A percentile compares a stretch with the other conserved stretches of the same genome.
Conservation (phyloP, 2,329 filamentous ascomycete genomes). For the Teratosphaeria nubilosa region DNA sequence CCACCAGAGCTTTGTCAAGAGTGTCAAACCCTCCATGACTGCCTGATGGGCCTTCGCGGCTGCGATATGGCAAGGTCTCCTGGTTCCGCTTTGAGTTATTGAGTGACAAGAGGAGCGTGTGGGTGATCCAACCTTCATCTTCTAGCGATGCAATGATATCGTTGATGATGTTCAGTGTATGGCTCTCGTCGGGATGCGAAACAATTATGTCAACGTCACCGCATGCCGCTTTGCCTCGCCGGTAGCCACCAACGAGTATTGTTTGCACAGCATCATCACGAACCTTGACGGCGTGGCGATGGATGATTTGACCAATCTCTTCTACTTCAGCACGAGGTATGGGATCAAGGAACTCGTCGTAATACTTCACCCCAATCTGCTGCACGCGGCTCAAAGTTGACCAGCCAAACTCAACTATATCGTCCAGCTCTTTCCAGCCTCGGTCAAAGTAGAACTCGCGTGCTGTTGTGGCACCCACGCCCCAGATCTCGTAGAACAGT, state of each 20-base stretch:
- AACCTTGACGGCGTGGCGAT: conserved; percentile 56
- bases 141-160: conserved; percentile 66
- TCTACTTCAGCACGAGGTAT: conserved; percentile 69
- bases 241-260: conserved; percentile 68
- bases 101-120: conserved; percentile 63
- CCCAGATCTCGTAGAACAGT: conserved; percentile 78
- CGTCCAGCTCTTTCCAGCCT: conserved; percentile 74
- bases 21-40: conserved; percentile 65
- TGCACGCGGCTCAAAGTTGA: conserved; percentile 62
- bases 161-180: conserved; percentile 60
- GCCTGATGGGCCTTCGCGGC: conserved; percentile 25
- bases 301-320: conserved; percentile 53
- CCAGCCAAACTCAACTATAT: conserved; percentile 80
- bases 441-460: conserved; percentile 67
- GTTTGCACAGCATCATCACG: conserved; percentile 45
- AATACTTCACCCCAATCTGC: conserved; percentile 90
- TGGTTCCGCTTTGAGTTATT: conserved; percentile 66
- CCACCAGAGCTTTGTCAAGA: conserved; percentile 82
- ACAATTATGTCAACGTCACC: conserved; percentile 84
- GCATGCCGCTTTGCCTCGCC: conserved; percentile 61
- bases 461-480: conserved; percentile 75
- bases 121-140: conserved; percentile 60
- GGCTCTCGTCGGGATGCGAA: conserved; percentile 60
- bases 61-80: conserved; percentile 45
- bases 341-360: conserved; percentile 66